Evolutionary conservation across 2,329 filamentous ascomycete species (phyloP).

Genomic region (Paracoccidioides brasiliensis): DNA sequence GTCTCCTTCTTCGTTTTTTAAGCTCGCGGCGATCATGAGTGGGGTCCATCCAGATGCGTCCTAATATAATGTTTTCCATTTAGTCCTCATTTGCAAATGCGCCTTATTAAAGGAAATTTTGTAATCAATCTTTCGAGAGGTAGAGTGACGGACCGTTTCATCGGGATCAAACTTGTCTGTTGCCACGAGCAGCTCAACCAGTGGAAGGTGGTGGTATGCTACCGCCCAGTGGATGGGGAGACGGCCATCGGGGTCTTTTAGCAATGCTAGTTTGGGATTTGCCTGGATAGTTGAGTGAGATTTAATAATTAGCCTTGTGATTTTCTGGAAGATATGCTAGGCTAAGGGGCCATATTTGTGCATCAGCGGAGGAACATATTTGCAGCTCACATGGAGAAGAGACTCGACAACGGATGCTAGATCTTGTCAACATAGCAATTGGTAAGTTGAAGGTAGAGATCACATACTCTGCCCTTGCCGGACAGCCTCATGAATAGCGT

Average conservation of each 20-base stretch:
- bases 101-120: not conserved
- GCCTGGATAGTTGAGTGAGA: constrained; percentile 38
- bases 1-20: constrained; percentile 35
- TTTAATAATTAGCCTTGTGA: not conserved
- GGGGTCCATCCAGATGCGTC: constrained; percentile 39
- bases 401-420: constrained; percentile 60
- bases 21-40: constrained; percentile 37
- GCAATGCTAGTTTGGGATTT: constrained; percentile 63
- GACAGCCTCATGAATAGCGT: constrained; percentile 74
- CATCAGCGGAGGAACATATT: constrained; percentile 14
- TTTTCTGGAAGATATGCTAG: not conserved
- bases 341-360: not conserved
- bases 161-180: constrained; percentile 70
- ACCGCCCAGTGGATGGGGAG: constrained; percentile 90
- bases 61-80: constrained; percentile 14
- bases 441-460: not conserved
- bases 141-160: constrained; percentile 44
- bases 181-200: constrained; percentile 59
- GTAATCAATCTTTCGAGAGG: not conserved
- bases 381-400: constrained; percentile 48
- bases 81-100: not conserved
- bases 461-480: constrained; percentile 67
- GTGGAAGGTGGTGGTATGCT: constrained; percentile 65
- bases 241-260: constrained; percentile 72
- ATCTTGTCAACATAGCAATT: constrained; percentile 14